Conservation (phyloP, 73 alveolate genomes). For the Symbiodinium natans region DNA sequence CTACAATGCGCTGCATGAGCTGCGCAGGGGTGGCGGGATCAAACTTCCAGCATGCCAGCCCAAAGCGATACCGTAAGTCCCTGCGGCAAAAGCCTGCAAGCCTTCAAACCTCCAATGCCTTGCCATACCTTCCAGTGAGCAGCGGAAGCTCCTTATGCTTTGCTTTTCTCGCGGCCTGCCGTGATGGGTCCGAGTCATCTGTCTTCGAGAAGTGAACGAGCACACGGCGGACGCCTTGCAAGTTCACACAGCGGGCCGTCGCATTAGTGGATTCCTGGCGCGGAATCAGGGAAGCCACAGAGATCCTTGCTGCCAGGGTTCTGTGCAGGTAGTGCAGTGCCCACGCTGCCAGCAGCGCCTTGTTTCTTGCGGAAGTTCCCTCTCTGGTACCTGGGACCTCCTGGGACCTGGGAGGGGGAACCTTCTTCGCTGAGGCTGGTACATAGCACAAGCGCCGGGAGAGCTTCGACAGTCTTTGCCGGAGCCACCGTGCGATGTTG, state of each 20-base stretch:
- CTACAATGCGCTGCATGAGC: conserved; percentile 70
- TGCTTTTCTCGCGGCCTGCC: conserved; percentile 62
- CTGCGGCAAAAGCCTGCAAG: no score
- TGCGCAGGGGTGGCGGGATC: neutral
- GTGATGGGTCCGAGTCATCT: neutral
- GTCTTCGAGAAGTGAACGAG: conserved; percentile 72
- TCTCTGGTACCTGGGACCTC: no score
- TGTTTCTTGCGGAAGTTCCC: neutral
- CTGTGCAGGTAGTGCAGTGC: conserved; percentile 65
- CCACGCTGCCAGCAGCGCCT: conserved; percentile 66
- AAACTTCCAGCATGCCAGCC: no score
- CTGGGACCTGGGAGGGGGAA: no score
- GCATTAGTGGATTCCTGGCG: no score
- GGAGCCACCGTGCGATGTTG: neutral
- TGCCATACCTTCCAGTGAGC: no score
- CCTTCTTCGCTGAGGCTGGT: neutral
- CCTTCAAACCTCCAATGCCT: no score
- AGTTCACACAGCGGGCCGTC: no score
- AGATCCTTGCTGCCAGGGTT: neutral
- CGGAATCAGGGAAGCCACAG: no score
- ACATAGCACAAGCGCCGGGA: neutral
- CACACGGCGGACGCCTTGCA: conserved; percentile 58
- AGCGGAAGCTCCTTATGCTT: no score
- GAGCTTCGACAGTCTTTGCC: conserved; percentile 18
- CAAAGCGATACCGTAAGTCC: no score